phyloP scores from a whole-genome alignment of 2,329 filamentous ascomycete genomes.

The Raffaelea albimanens region DNA sequence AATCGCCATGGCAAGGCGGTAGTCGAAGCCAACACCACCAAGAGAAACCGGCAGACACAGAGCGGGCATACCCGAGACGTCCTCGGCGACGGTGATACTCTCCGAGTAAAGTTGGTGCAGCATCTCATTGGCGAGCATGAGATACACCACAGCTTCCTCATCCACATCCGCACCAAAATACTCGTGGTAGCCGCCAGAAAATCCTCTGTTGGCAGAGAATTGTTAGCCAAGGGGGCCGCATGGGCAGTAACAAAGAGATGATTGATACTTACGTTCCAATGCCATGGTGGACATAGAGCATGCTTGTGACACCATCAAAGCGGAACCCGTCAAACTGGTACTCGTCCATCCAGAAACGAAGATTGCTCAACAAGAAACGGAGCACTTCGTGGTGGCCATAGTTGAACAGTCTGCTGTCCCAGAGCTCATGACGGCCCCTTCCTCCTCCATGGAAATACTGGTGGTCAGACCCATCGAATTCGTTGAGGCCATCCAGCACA shows the following conservation, averaged over 20 bases:
- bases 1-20: slow-evolving; percentile 92
- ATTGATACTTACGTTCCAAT: slow-evolving; percentile 89
- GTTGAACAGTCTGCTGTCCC: slow-evolving; percentile 96
- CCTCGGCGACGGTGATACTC: slow-evolving; percentile 86
- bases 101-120: slow-evolving; percentile 83
- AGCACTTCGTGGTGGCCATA: slow-evolving; percentile 91
- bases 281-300: slow-evolving; percentile 92
- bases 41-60: slow-evolving; percentile 77
- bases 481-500: slow-evolving; percentile 85
- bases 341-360: slow-evolving; percentile 99
- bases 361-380: slow-evolving; percentile 89
- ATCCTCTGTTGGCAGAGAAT: slow-evolving; percentile 58
- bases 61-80: slow-evolving; percentile 98
- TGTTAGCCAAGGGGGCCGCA: too few relatives aligned
- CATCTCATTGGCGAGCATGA: slow-evolving; percentile 96
- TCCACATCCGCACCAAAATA: slow-evolving; percentile 89
- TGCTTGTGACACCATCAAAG: slow-evolving; percentile 96
- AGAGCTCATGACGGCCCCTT: slow-evolving; percentile 81
- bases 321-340: slow-evolving; percentile 95
- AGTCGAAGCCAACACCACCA: slow-evolving; percentile 93
- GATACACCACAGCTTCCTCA: slow-evolving; percentile 86
- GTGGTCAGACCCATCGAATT: slow-evolving; percentile 91
- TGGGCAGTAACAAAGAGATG: not conserved
- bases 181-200: slow-evolving; percentile 96
- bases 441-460: slow-evolving; percentile 87